Conservation (phyloP, 352 stramenopile species). For the Pythium plurisporium region DNA sequence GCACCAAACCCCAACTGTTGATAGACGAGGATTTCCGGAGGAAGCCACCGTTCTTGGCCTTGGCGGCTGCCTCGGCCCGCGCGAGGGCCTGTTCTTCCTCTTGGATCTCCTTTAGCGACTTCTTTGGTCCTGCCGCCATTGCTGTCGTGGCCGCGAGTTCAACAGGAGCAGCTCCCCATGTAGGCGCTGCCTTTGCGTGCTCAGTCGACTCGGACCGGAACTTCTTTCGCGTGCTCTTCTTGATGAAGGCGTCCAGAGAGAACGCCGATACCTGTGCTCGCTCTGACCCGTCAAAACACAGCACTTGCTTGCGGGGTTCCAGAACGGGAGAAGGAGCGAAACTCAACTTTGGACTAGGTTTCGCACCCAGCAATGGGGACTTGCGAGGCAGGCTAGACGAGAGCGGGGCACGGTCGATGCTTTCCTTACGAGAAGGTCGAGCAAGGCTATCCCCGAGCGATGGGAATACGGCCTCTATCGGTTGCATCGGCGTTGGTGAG, state of each 20-base stretch:
- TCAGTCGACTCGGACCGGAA: constrained; percentile 14
- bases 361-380: not conserved
- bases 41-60: constrained; percentile 34
- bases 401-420: constrained; percentile 15
- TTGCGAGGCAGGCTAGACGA: not conserved
- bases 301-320: constrained; percentile 29
- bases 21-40: constrained; percentile 40
- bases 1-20: constrained; percentile 66
- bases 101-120: constrained; percentile 58
- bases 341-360: constrained; percentile 29
- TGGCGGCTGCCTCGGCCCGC: constrained; percentile 38
- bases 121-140: not conserved
- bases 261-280: constrained; percentile 44
- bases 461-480: not conserved
- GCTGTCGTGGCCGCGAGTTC: not conserved
- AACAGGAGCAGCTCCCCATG: constrained; percentile 25
- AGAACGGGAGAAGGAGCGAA: constrained; percentile 20
- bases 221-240: constrained; percentile 38
- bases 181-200: not conserved
- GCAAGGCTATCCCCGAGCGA: not conserved
- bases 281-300: constrained; percentile 47
- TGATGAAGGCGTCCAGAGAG: constrained; percentile 62
- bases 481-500: too few relatives aligned
- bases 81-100: constrained; percentile 46
- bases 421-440: constrained; percentile 29